phyloP scores from a whole-genome alignment of 768 basidiomycete species.

The Xerocomus spinulosus region DNA sequence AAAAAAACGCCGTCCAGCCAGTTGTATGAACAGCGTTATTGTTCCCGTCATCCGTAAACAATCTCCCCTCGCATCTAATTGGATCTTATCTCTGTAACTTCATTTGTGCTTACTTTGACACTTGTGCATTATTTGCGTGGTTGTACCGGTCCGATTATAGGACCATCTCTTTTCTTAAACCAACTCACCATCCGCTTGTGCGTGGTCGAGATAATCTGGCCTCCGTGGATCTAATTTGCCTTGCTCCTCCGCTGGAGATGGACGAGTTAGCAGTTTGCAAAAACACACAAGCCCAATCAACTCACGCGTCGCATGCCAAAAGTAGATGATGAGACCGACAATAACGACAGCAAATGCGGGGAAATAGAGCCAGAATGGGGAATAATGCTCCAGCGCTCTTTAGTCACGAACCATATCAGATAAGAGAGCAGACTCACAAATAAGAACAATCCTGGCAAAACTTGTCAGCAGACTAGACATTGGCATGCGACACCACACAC shows the following conservation, averaged over 20 bases:
- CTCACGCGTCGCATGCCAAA: slow-evolving; percentile 82
- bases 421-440: slow-evolving; percentile 37
- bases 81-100: slow-evolving; percentile 26
- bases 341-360: slow-evolving; percentile 69
- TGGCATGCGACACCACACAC: slow-evolving; percentile 11
- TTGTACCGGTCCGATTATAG: too few relatives aligned
- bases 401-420: not conserved
- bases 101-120: too few relatives aligned
- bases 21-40: slow-evolving; percentile 24
- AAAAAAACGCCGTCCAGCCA: slow-evolving; percentile 32
- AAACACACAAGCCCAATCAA: slow-evolving; percentile 9
- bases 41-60: slow-evolving; percentile 15
- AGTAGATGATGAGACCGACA: slow-evolving; percentile 73
- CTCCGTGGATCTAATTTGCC: slow-evolving; percentile 55
- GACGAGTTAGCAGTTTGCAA: slow-evolving; percentile 5
- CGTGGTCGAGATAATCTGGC: slow-evolving; percentile 51
- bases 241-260: slow-evolving; percentile 62
- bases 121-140: too few relatives aligned
- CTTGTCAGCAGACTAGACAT: too few relatives aligned
- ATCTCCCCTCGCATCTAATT: slow-evolving; percentile 24
- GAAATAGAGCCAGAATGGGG: slow-evolving; percentile 89
- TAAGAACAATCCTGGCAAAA: slow-evolving; percentile 44
- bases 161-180: slow-evolving; percentile 17
- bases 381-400: slow-evolving; percentile 53
- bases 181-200: slow-evolving; percentile 13